Conservation (phyloP, 225 moss, liverwort and hornwort species). For the Neckera pumila region DNA sequence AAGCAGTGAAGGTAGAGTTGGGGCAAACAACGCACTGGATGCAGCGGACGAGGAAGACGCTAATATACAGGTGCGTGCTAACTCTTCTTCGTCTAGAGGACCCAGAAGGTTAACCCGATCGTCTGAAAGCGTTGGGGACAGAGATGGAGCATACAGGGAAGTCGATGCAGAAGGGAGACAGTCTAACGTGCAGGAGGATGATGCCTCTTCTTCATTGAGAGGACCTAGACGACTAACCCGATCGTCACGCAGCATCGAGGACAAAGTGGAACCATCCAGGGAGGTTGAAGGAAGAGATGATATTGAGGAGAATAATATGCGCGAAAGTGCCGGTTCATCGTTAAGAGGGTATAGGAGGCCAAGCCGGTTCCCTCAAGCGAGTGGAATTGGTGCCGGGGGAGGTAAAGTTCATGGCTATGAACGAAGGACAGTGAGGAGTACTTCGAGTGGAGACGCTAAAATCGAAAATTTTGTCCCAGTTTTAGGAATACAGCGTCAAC, state of each 20-base stretch:
- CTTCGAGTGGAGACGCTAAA: constrained; percentile 8
- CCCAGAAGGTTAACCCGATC: background rate
- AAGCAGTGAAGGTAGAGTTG: background rate
- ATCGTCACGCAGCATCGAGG: background rate
- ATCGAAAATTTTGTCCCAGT: constrained; percentile 47
- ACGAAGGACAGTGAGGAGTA: background rate
- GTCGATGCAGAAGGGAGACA: constrained; percentile 1
- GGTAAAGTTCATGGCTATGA: background rate
- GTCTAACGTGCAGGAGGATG: background rate
- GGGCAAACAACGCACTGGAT: background rate
- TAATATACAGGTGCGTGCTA: background rate
- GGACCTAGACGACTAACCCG: background rate
- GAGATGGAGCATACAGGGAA: background rate
- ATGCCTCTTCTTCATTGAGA: background rate
- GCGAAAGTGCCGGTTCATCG: background rate
- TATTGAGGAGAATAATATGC: background rate
- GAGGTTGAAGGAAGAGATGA: background rate
- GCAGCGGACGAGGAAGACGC: background rate
- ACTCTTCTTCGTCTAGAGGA: background rate
- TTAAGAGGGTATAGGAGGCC: background rate
- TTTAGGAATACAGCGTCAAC: constrained; percentile 27
- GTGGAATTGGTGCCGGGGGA: background rate
- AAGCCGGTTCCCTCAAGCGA: constrained; percentile 1
- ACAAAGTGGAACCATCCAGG: background rate
- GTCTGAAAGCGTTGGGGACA: constrained; percentile 6